These are phyloP conservation scores for Chlamydomonas eustigma DNA, from an alignment of 139 green algal genomes.

Conservation along the genomic window DNA sequence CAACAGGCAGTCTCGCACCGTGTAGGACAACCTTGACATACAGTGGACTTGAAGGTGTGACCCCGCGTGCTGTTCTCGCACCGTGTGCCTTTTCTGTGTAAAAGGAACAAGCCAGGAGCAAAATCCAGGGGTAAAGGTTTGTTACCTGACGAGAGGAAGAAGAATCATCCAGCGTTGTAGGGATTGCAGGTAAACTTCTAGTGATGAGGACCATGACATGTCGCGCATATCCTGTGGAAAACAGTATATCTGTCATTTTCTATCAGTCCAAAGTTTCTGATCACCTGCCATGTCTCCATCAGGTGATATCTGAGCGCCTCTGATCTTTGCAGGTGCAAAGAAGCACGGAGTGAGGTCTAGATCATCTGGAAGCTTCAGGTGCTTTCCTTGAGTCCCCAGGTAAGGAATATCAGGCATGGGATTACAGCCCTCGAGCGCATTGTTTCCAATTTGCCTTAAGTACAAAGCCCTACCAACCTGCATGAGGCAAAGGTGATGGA, in stretches of 20 bases:
- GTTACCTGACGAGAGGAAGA: not conserved
- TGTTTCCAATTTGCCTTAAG: no score
- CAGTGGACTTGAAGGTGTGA: constrained; percentile 1
- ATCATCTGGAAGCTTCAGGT: not conserved
- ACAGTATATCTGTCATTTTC: no score
- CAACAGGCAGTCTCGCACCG: not conserved
- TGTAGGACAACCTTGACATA: not conserved
- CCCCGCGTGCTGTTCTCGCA: not conserved
- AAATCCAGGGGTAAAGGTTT: not conserved
- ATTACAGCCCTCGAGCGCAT: no score
- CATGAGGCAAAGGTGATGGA: no score
- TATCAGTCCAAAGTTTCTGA: no score
- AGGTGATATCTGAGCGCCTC: not conserved
- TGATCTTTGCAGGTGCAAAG: not conserved
- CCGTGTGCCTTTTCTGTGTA: not conserved
- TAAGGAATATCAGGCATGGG: no score
- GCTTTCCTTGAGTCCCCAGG: no score
- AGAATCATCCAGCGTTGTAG: no score
- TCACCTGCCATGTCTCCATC: not conserved
- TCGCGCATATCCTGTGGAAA: no score
- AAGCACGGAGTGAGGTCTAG: not conserved
- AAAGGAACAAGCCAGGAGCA: not conserved
- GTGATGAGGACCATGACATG: no score
- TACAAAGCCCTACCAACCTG: no score
- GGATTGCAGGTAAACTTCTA: no score